Conservation (phyloP, 2,329 filamentous ascomycete species). For the Arthrobotrys entomopaga region DNA sequence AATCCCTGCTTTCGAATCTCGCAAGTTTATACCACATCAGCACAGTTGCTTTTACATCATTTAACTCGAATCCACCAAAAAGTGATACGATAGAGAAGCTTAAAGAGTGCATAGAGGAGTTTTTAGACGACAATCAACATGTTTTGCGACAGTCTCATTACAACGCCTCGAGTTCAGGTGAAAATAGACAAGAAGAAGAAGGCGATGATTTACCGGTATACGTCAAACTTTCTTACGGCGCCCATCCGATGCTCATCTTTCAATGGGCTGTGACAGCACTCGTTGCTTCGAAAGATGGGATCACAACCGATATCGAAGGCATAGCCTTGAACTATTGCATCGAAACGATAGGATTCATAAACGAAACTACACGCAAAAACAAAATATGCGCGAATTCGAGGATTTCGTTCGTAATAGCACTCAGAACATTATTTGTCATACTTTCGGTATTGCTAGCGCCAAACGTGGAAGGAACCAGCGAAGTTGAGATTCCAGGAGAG, state of each 20-base stretch:
- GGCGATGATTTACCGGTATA: conserved; percentile 11
- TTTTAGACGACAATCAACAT: conserved; percentile 7
- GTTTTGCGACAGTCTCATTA: neutral
- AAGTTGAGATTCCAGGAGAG: neutral
- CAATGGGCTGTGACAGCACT: conserved; percentile 44
- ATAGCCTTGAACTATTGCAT: conserved; percentile 23
- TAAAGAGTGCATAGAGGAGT: conserved; percentile 12
- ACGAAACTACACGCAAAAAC: neutral
- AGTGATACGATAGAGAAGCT: conserved; percentile 17
- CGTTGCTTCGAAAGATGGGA: neutral
- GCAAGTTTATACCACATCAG: conserved; percentile 22
- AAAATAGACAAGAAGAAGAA: neutral
- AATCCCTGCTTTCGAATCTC: conserved; percentile 25
- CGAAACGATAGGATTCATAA: conserved; percentile 16
- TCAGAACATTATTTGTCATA: conserved; percentile 31
- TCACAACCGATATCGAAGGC: conserved; percentile 7
- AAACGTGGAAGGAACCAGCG: neutral
- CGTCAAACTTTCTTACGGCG: conserved; percentile 19
- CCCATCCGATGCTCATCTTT: conserved; percentile 36
- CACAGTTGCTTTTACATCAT: conserved; percentile 41
- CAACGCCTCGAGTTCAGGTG: neutral
- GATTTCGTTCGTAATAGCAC: conserved; percentile 24
- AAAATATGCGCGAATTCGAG: conserved; percentile 10
- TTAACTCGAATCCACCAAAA: conserved; percentile 31
- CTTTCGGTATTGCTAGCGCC: conserved; percentile 21